phyloP scores from a whole-genome alignment of 257 asterid species.

The Fraxinus pennsylvanica region DNA sequence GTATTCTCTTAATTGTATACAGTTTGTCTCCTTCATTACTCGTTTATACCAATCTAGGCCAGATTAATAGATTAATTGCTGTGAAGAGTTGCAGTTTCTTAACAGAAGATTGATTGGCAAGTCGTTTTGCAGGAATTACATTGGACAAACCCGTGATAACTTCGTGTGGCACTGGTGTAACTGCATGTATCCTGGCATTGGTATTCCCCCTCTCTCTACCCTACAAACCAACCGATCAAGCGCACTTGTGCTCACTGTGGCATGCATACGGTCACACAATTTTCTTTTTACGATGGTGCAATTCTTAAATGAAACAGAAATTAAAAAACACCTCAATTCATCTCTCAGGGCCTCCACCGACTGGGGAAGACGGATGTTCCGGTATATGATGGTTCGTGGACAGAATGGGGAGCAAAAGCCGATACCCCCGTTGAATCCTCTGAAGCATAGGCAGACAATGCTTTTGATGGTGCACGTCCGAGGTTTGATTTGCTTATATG shows the following conservation, averaged over 20 bases:
- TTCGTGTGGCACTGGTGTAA: constrained; percentile 97
- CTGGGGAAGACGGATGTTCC: constrained; percentile 24
- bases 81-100: constrained; percentile 1
- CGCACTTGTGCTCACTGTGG: not conserved
- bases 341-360: constrained; percentile 27
- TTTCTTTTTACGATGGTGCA: not conserved
- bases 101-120: not conserved
- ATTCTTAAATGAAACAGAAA: not conserved
- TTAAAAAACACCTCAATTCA: not conserved
- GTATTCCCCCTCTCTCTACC: constrained; percentile 34
- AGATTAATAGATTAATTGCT: too few relatives aligned
- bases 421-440: constrained; percentile 23
- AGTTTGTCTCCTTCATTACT: not conserved
- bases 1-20: not conserved
- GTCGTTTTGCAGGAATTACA: constrained; percentile 56
- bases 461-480: not conserved
- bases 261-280: not conserved
- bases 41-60: not conserved
- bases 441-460: not conserved
- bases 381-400: constrained; percentile 27
- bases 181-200: constrained; percentile 92
- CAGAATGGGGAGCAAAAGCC: constrained; percentile 25
- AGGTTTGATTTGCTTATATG: constrained; percentile 2
- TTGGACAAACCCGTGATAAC: constrained; percentile 65
- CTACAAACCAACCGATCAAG: not conserved